These are phyloP conservation scores for Trichoderma sp. DNA, from an alignment of 2,329 filamentous ascomycete species.

Conservation along the genomic window DNA sequence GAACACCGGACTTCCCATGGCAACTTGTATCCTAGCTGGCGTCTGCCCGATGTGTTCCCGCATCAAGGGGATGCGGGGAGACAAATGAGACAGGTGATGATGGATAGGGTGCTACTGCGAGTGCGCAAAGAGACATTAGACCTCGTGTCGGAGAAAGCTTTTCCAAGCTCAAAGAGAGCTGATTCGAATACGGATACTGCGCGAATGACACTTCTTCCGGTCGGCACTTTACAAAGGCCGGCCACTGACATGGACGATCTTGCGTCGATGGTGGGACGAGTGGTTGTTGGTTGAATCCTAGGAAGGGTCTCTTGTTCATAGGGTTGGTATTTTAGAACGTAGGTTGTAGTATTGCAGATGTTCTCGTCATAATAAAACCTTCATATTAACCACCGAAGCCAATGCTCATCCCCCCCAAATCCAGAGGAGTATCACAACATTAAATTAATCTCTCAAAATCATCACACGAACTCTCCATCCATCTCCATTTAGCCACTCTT, in stretches of 20 bases:
- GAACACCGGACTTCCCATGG: background rate
- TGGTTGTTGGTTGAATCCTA: background rate
- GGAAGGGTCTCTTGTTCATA: background rate
- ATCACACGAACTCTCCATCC: background rate
- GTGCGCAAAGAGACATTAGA: background rate
- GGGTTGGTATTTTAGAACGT: background rate
- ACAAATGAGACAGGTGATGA: background rate
- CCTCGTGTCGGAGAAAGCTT: background rate
- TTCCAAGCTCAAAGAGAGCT: background rate
- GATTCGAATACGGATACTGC: background rate
- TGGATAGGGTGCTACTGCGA: background rate
- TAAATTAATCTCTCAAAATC: background rate
- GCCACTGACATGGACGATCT: background rate
- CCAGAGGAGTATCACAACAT: no score
- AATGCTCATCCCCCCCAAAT: background rate
- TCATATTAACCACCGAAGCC: background rate
- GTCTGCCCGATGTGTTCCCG: background rate
- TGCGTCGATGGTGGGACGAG: background rate
- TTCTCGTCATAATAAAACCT: background rate
- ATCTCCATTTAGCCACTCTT: slow-evolving; percentile 24
- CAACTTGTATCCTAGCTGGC: slow-evolving; percentile 5
- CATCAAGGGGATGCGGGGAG: no score
- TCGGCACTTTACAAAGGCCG: no score
- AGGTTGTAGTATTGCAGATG: background rate
- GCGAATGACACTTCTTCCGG: background rate